Evolutionary conservation across 2,329 filamentous ascomycete genomes (phyloP), one percentile per base, ranked within the genome.

Genomic region (Zymoseptoria pseudotritici): DNA sequence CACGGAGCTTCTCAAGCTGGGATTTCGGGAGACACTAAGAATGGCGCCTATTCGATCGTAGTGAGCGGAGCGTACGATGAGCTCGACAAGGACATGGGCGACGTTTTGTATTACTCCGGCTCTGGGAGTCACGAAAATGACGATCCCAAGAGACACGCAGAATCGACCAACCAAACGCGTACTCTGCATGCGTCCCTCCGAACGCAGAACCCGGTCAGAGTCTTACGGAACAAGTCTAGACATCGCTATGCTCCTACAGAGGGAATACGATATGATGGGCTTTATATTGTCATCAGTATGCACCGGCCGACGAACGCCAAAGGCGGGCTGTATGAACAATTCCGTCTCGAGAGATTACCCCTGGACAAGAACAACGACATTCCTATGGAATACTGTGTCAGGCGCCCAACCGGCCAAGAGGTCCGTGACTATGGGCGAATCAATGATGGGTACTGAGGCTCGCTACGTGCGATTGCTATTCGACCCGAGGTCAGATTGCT

Each of bases 311-410:
- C 11, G 13, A 70, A 71, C 36, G 55, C 9, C 9, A 65, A 66
- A 10, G 67, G 68, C 10, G 69, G 68, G 0, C 10, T 66, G 36
- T 71, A 70, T 53, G 65, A 71, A 62, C 67, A 68, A 20, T 70
- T 70, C 55, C 62, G 61, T 50, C 60, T 71, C 7, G 64, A 58
- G 54, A 55, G 67, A 4, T 17, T 46, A 17, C 36, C 36, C 13
- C 11, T 64, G 8, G 59, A 13, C 50, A 57, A 20, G 54, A 58
- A 54, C 3, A 63, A 54, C 3, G 66, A 69, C 53, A 19, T 55
- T 31, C 5, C 61, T 11, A 51, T 67, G 10, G 36, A 62, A 9
- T 22, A 51, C 3, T 56, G 60, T 54, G 60, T 55, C 36, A 54
- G 50, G 22, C 42, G 62, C 4, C 69, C 68, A 13, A 67, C 58